Conservation (phyloP, 192 early-diverging fungal genomes). For the Oehlia diaphana region DNA sequence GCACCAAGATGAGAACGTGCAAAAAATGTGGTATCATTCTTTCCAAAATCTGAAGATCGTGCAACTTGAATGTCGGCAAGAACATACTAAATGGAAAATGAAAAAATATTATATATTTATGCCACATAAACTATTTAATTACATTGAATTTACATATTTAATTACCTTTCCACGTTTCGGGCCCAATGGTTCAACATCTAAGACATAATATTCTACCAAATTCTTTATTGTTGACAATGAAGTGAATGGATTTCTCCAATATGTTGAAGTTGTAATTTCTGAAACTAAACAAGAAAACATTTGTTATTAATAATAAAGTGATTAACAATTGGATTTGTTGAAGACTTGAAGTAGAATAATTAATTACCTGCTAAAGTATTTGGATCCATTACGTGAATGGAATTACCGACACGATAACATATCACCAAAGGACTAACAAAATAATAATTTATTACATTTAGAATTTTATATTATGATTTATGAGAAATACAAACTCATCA, state of each 20-base stretch:
- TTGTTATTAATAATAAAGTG: not conserved
- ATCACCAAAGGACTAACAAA: constrained; percentile 66
- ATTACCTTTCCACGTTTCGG: constrained; percentile 63
- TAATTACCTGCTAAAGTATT: constrained; percentile 63
- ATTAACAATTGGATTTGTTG: not conserved
- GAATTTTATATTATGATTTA: not conserved
- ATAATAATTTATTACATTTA: not conserved
- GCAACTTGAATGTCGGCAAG: constrained; percentile 90
- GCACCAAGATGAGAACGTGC: constrained; percentile 91
- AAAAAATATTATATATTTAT: not conserved
- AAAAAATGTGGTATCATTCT: constrained; percentile 84
- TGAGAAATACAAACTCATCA: not conserved
- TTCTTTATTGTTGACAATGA: constrained; percentile 77
- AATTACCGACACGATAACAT: constrained; percentile 84
- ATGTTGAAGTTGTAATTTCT: constrained; percentile 73
- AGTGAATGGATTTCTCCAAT: constrained; percentile 84
- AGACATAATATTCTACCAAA: constrained; percentile 90
- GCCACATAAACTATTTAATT: not conserved
- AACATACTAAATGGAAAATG: constrained; percentile 42
- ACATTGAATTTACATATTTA: not conserved
- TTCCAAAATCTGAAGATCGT: constrained; percentile 72
- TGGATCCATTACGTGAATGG: constrained; percentile 83
- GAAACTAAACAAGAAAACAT: constrained; percentile 41
- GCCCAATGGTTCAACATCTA: constrained; percentile 87
- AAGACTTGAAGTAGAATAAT: not conserved